Conservation (phyloP, 2,329 filamentous ascomycete species). For the Ophiostoma fasciatum region DNA sequence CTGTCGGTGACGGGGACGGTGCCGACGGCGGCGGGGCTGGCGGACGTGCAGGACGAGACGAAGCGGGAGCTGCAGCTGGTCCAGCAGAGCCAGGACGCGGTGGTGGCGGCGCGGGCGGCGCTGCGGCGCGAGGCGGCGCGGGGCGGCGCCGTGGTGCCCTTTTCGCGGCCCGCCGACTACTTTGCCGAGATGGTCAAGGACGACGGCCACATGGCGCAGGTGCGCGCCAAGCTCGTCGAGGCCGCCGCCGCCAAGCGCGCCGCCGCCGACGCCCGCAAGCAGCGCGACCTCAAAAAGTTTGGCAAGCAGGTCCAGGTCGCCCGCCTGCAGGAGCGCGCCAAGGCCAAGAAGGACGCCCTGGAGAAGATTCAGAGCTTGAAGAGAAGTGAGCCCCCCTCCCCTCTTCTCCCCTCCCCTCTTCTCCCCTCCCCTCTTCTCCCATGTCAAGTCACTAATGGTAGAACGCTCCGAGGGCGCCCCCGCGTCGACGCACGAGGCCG, state of each 20-base stretch:
- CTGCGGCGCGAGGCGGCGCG: constrained; percentile 70
- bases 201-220: constrained; percentile 95
- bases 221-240: constrained; percentile 85
- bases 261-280: constrained; percentile 74
- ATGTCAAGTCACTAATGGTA: too few relatives aligned
- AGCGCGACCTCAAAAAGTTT: constrained; percentile 95
- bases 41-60: constrained; percentile 80
- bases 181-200: constrained; percentile 99
- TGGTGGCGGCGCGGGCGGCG: constrained; percentile 53
- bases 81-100: constrained; percentile 72
- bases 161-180: constrained; percentile 83
- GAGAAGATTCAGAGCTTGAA: constrained; percentile 94
- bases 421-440: not conserved
- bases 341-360: constrained; percentile 81
- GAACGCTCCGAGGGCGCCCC: constrained; percentile 65
- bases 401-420: not conserved
- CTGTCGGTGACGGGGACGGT: constrained; percentile 54
- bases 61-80: constrained; percentile 89
- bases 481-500: constrained; percentile 58
- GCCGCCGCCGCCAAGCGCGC: constrained; percentile 89
- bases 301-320: constrained; percentile 96
- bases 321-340: constrained; percentile 85
- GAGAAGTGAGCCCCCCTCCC: constrained; percentile 74
- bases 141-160: constrained; percentile 68
- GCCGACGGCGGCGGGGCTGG: constrained; percentile 50